Evolutionary conservation across 495 filamentous ascomycete species (phyloP), one percentile per base, ranked within the genome.

Genomic region (Clohesyomyces aquaticus): DNA sequence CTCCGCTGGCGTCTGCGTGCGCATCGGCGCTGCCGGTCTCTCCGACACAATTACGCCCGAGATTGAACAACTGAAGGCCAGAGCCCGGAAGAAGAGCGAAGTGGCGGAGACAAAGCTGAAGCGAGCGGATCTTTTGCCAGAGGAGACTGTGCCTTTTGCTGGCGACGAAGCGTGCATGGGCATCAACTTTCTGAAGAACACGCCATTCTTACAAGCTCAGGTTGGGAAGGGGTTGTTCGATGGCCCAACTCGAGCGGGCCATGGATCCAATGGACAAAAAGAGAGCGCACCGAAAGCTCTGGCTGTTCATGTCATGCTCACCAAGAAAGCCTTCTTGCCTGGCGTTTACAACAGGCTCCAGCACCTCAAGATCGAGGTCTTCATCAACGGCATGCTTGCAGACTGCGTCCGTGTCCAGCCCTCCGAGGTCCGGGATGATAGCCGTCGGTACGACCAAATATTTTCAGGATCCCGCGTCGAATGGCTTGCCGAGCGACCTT

Each of bases 371-470:
- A 70, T 82, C 45, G 77, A 78, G 19, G 72, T 81, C 21, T 79
- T 76, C 65, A 65, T 78, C 63, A 81, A 82, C 57, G 80, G 80
- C 22, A 59, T 75, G 4, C 65, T 81, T 2, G 66, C 65, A 2
- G 65, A 48, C 9, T 73, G 74, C n/a, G 54, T 60, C 8, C 70
- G 69, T 35, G 21, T 75, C 0, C 23, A 43, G 12, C 27, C 6
- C 9, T 25, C 11, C 2, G 60, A 63, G 14, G 12, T 57, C 22
- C 19, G 26, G 4, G 19, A 35, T 16, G 32, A 59, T 43, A 16
- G 10, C 2, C 32, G 59, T 11, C 53, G 59, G 47, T 23, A 60
- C 29, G 67, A 57, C 46, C 46, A 69, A 19, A 64, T 69, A 23
- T 78, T 79, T 59, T 59, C 75, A 19, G 79, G 79, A 3, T 68